These are phyloP conservation scores for Mycena indigotica DNA, from an alignment of 768 basidiomycete species.

Conservation along the genomic window DNA sequence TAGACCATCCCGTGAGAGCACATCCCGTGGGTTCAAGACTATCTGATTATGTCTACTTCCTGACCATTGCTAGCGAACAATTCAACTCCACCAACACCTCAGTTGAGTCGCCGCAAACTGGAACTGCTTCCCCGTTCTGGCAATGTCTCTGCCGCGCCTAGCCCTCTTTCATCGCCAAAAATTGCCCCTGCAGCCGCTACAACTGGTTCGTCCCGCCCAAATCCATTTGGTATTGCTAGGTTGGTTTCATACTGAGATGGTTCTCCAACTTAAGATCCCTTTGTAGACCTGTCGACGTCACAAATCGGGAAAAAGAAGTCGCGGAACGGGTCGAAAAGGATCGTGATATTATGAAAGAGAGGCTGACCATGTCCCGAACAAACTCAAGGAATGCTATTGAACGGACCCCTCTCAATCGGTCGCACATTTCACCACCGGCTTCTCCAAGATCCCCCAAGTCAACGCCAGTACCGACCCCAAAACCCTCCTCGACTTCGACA, in stretches of 20 bases:
- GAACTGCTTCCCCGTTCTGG: conserved; percentile 83
- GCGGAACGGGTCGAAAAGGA: conserved; percentile 71
- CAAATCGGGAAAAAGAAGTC: conserved; percentile 74
- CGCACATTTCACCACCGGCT: conserved; percentile 36
- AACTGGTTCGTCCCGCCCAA: conserved; percentile 49
- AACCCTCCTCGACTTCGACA: conserved; percentile 34
- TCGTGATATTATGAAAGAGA: conserved; percentile 56
- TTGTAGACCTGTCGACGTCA: conserved; percentile 80
- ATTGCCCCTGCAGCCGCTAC: conserved; percentile 50
- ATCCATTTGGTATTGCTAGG: conserved; percentile 89
- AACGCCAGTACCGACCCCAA: conserved; percentile 30
- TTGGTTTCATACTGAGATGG: conserved; percentile 34
- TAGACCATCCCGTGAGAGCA: conserved; percentile 48
- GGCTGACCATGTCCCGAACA: conserved; percentile 54
- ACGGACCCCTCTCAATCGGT: conserved; percentile 36
- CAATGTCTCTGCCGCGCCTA: conserved; percentile 64
- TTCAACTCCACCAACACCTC: conserved; percentile 83
- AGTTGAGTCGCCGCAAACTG: conserved; percentile 75
- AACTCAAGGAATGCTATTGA: conserved; percentile 55
- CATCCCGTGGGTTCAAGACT: conserved; percentile 58
- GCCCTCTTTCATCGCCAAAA: conserved; percentile 80
- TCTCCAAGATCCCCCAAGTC: conserved; percentile 31
- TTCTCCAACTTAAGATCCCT: conserved; percentile 5
- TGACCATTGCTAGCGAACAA: conserved; percentile 49
- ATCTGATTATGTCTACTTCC: conserved; percentile 5